Evolutionary conservation across 108 stramenopile species (phyloP).

Genomic region (Asterionellopsis glacialis): DNA sequence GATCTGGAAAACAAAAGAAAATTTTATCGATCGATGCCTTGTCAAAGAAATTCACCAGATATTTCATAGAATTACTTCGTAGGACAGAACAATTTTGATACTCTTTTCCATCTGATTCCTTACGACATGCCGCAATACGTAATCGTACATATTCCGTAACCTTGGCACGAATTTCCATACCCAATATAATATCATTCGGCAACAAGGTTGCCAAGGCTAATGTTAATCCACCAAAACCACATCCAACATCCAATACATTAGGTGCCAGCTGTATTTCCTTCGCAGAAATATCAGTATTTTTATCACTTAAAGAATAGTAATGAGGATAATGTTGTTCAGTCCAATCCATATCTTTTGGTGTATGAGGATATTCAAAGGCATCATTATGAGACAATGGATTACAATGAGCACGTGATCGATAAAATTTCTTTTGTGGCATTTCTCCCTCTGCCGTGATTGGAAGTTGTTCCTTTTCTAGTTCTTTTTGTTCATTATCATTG

Average conservation of each 20-base stretch:
- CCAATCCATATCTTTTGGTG: slow-evolving; percentile 87
- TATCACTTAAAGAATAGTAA: slow-evolving; percentile 25
- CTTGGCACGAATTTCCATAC: slow-evolving; percentile 95
- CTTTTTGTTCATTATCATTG: too few species aligned
- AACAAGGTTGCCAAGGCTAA: slow-evolving; percentile 69
- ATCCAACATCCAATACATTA: slow-evolving; percentile 94
- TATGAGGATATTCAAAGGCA: slow-evolving; percentile 80
- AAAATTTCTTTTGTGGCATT: slow-evolving; percentile 94
- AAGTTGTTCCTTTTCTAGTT: not conserved
- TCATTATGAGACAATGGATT: slow-evolving; percentile 97
- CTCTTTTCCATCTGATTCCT: slow-evolving; percentile 55
- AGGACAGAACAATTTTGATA: slow-evolving; percentile 87
- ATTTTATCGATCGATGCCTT: slow-evolving; percentile 67
- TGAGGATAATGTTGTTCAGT: slow-evolving; percentile 69
- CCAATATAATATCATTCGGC: slow-evolving; percentile 82
- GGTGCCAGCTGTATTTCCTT: slow-evolving; percentile 10
- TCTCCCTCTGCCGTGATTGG: slow-evolving; percentile 81
- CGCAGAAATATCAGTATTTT: slow-evolving; percentile 7
- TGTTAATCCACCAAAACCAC: slow-evolving; percentile 96
- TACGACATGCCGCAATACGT: slow-evolving; percentile 84
- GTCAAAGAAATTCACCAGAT: slow-evolving; percentile 65
- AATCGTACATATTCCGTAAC: slow-evolving; percentile 94
- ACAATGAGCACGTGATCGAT: slow-evolving; percentile 94
- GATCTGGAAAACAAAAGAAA: slow-evolving; percentile 98
- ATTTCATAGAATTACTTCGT: slow-evolving; percentile 92